phyloP scores from a whole-genome alignment of 2,329 filamentous ascomycete genomes.

The Colletotrichum magnum region DNA sequence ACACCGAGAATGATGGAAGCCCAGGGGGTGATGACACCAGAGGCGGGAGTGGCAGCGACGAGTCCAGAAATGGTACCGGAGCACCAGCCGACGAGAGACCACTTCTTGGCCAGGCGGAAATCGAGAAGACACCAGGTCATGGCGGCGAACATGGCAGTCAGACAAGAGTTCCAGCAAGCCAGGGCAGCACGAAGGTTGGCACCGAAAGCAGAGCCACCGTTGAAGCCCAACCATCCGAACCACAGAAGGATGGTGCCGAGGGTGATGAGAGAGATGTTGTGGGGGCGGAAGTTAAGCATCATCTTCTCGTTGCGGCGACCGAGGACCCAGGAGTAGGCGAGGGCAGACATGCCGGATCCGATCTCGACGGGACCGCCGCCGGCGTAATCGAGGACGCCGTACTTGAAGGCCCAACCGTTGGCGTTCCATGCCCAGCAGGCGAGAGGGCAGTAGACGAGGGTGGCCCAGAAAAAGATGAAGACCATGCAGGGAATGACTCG shows the following conservation, averaged over 20 bases:
- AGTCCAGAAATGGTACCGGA: conserved; percentile 80
- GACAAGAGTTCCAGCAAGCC: conserved; percentile 98
- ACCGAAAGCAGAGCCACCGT: conserved; percentile 94
- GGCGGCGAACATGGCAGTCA: conserved; percentile 91
- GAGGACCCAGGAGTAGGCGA: conserved; percentile 96
- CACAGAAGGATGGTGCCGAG: conserved; percentile 95
- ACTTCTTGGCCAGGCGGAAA: conserved; percentile 93
- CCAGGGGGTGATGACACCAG: conserved; percentile 78
- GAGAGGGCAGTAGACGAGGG: conserved; percentile 95
- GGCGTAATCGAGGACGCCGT: conserved; percentile 95
- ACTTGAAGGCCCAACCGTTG: conserved; percentile 92
- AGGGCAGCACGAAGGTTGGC: conserved; percentile 94
- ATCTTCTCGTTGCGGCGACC: conserved; percentile 98
- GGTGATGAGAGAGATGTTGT: conserved; percentile 98
- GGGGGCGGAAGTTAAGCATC: conserved; percentile 99
- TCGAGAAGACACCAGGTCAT: conserved; percentile 97
- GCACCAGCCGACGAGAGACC: conserved; percentile 85
- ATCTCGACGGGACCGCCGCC: conserved; percentile 98
- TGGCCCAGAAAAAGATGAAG: conserved; percentile 97
- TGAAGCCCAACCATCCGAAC: conserved; percentile 99
- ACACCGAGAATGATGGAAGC: conserved; percentile 77
- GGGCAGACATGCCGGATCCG: conserved; percentile 89
- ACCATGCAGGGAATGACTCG: conserved; percentile 94
- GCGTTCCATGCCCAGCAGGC: conserved; percentile 97
- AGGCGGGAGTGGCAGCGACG: conserved; percentile 78